Evolutionary conservation across 176 grass and related monocot genomes (phyloP), one percentile per base, ranked within the genome.

Genomic region (Saccharum officinarum): DNA sequence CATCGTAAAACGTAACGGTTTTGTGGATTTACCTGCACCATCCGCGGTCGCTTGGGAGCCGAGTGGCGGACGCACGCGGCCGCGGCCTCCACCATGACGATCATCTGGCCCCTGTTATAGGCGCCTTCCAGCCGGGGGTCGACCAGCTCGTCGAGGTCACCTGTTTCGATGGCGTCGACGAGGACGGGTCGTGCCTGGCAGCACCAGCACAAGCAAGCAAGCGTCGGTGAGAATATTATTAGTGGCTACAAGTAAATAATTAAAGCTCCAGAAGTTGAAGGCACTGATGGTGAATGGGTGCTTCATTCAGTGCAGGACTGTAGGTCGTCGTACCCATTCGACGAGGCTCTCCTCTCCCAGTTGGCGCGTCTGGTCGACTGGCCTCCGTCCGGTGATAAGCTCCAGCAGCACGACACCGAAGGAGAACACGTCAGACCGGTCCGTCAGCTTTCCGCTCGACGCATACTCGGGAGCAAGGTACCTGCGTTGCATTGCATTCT

Each of bases 341-440:
- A 90, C 92, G 59, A 97, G 90, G 88, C 90, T 97, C 82, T 95
- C 86, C n/a, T 97, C 74, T 13, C 91, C 93, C 22, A 78, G 33
- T 34, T 83, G 90, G 10, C 79, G 90, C 26, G 76, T 72, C 37
- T 85, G 79, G 84, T 95, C 86, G 28, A 97, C 90, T 20, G 95
- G 90, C 71, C 85, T 97, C 47, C 90, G 82, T 46, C 95, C 95
- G 1, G 95, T 94, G 80, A 97, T 91, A 52, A 97, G 92, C 82
- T 97, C 95, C 31, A 97, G 86, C 67, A 97, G 91, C 40, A 94
- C 95, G 39, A 97, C 95, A 14, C 95, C 95, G 28, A 94, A 97
- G 71, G 95, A 97, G 69, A 93, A 97, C 42, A 97, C 95, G 84
- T 97, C 95, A 0, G 95, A 97, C 54, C 82, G 28, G 68, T 97